phyloP scores from a whole-genome alignment of 495 filamentous ascomycete genomes.

The Penicillium malachiteum region DNA sequence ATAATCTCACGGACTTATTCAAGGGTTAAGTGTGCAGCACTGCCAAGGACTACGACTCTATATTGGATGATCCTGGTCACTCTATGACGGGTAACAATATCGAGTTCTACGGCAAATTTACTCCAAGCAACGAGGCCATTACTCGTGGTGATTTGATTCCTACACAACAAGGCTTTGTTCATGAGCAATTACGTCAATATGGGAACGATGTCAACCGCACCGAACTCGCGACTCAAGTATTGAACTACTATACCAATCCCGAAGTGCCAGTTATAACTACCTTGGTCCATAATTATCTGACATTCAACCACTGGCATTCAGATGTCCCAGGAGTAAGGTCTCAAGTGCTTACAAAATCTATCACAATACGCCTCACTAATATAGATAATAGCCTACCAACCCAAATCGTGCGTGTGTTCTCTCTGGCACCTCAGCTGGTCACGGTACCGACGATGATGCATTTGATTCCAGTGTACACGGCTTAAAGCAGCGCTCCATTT shows the following conservation, averaged over 20 bases:
- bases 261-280: constrained; percentile 44
- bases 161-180: constrained; percentile 44
- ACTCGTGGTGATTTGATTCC: constrained; percentile 27
- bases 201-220: constrained; percentile 29
- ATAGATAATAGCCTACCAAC: constrained; percentile 37
- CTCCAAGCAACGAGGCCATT: constrained; percentile 38
- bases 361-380: background rate
- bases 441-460: constrained; percentile 44
- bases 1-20: constrained; percentile 36
- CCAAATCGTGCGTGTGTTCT: constrained; percentile 48
- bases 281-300: constrained; percentile 48
- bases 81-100: constrained; percentile 48
- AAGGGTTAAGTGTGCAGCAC: constrained; percentile 34
- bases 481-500: constrained; percentile 45
- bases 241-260: constrained; percentile 50
- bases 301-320: constrained; percentile 53
- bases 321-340: constrained; percentile 43
- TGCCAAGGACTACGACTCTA: constrained; percentile 40
- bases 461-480: constrained; percentile 33
- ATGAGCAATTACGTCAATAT: constrained; percentile 42
- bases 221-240: constrained; percentile 36
- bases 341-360: background rate
- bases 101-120: constrained; percentile 45
- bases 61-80: constrained; percentile 50
- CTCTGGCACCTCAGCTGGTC: constrained; percentile 47